Conservation (phyloP, 2,329 filamentous ascomycete species). For the Penicillium sp. region DNA sequence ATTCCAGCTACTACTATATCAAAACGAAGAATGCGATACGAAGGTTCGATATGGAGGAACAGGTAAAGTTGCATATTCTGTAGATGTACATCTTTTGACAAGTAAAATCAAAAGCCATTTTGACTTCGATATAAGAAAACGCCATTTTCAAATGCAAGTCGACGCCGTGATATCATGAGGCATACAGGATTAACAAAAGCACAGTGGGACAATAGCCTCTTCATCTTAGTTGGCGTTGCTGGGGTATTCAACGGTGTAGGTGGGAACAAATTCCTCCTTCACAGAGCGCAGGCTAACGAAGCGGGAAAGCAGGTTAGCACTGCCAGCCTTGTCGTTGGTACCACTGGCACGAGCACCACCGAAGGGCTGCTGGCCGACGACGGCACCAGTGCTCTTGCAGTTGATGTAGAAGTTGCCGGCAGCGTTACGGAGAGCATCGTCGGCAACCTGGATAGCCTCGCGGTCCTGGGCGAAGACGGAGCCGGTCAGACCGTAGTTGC, state of each 20-base stretch:
- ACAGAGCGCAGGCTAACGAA: slow-evolving; percentile 71
- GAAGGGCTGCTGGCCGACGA: slow-evolving; percentile 75
- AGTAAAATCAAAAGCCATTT: not conserved
- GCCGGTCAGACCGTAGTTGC: slow-evolving; percentile 48
- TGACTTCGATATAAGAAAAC: slow-evolving; percentile 15
- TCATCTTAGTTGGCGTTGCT: slow-evolving; percentile 66
- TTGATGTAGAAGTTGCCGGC: slow-evolving; percentile 52
- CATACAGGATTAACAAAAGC: slow-evolving; percentile 12
- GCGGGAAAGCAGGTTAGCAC: slow-evolving; percentile 64
- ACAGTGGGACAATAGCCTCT: not conserved
- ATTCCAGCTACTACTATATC: no score
- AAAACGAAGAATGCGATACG: not conserved
- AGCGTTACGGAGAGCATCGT: slow-evolving; percentile 41
- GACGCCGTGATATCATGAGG: slow-evolving; percentile 26
- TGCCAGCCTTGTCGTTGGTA: slow-evolving; percentile 76
- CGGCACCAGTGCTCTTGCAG: slow-evolving; percentile 65
- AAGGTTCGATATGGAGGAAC: not conserved
- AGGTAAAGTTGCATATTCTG: slow-evolving; percentile 1
- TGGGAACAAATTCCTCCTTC: slow-evolving; percentile 75
- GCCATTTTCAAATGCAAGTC: slow-evolving; percentile 26
- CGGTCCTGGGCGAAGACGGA: slow-evolving; percentile 48
- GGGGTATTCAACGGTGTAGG: slow-evolving; percentile 67
- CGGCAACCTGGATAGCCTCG: slow-evolving; percentile 38
- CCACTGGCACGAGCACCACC: slow-evolving; percentile 70
- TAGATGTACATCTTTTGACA: slow-evolving; percentile 6